Conservation (phyloP, 2,329 filamentous ascomycete genomes). For the Aspergillus transmontanensis region DNA sequence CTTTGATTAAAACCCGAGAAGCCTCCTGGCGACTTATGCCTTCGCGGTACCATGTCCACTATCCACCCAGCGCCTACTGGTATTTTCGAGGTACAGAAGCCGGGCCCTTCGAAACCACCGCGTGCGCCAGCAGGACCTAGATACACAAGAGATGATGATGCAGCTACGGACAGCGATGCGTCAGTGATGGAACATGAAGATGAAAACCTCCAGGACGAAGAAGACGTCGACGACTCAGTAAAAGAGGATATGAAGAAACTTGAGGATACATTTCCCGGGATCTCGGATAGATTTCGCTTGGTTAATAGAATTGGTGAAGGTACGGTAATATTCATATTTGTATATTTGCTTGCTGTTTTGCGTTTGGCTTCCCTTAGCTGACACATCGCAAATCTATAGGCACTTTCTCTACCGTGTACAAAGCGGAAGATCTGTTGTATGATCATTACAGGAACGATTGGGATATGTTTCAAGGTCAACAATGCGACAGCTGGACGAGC, state of each 20-base stretch:
- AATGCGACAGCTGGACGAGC: constrained; percentile 67
- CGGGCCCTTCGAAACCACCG: constrained; percentile 18
- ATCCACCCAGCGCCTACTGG: constrained; percentile 26
- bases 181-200: constrained; percentile 14
- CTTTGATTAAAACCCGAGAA: neutral
- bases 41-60: constrained; percentile 28
- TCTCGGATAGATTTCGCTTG: constrained; percentile 79
- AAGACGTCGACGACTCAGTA: constrained; percentile 56
- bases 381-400: constrained; percentile 55
- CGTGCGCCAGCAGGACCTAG: constrained; percentile 14
- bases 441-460: constrained; percentile 82
- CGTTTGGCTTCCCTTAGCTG: neutral
- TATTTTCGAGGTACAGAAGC: constrained; percentile 28
- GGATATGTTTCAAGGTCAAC: constrained; percentile 70
- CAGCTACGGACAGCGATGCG: constrained; percentile 20
- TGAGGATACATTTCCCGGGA: constrained; percentile 78
- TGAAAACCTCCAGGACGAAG: constrained; percentile 31
- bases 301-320: constrained; percentile 98
- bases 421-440: constrained; percentile 90
- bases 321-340: constrained; percentile 38
- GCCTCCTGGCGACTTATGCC: neutral
- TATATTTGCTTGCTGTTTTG: neutral
- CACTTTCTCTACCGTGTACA: constrained; percentile 98
- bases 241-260: constrained; percentile 86
- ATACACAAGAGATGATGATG: constrained; percentile 20